Base-by-base conservation (phyloP, 257 asterid genomes). In the Solanum arcanum region DNA sequence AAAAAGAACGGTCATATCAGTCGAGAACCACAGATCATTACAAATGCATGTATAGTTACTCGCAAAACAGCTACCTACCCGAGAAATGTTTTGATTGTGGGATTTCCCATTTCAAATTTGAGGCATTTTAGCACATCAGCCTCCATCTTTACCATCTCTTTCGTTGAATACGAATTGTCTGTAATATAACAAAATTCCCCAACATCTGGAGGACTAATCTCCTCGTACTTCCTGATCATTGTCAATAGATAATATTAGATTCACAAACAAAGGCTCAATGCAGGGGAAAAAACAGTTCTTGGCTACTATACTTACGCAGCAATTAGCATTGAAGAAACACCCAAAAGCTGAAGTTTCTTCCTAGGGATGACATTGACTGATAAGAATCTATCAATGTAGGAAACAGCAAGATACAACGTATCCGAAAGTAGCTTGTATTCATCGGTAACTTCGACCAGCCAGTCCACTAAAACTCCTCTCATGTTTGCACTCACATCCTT, bases 261-360 rank as follows among this genome's bases (percentile, higher is more conserved):
- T 49, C 83, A 46, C n/a, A 70, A 85, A 7, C 70, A 69, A 70
- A 20, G 18, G 39, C 11, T 18, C 6, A 25, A 37, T 41, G 6
- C 66, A 31, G 8, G 37, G 5, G 12, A 3, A 70, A 70, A 64
- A 3, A 0, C 13, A 69, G 56, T 3, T 25, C 20, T 35, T 13
- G 35, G 87, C 6, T 76, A 11, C 5, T 77, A n/a, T 15, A 60
- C 99, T 93, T 94, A 97, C 98, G 99, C 94, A 89, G 99, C 98
- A 88, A 97, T 92, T 18, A 96, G 98, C 99, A 97, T 97, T 12
- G 99, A 95, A 18, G 99, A 93, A 90, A 97, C 98, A 27, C 99
- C 99, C 52, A 97, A 94, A 78, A 97, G 98, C 94, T 97, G 99
- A 75, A 97, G 99, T 33, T 46, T 90, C 90, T 94, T 93, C 75